A percentile compares a stretch with the other conserved stretches of the same genome.
Evolutionary conservation across 2,329 filamentous ascomycete genomes (phyloP).

Genomic region (Penicillium sp.): DNA sequence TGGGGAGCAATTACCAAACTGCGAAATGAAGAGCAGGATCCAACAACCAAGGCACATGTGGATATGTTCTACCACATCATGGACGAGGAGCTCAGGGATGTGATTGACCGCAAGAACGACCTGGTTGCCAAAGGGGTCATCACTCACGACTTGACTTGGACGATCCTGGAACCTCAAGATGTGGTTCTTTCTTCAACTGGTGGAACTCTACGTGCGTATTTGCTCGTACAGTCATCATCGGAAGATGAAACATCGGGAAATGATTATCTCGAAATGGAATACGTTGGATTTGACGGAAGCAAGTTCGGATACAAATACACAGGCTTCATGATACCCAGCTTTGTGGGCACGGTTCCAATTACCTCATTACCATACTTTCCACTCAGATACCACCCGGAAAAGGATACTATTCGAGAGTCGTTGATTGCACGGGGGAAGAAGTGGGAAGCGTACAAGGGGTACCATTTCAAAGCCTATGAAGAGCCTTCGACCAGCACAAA

Average conservation of each 20-base stretch:
- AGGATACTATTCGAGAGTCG: conserved; percentile 36
- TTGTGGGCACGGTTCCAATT: conserved; percentile 42
- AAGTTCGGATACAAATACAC: conserved; percentile 16
- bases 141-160: conserved; percentile 49
- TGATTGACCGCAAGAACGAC: conserved; percentile 52
- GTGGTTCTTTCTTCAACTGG: conserved; percentile 9
- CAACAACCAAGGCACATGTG: conserved; percentile 48
- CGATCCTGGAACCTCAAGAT: conserved; percentile 37
- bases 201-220: conserved; percentile 12
- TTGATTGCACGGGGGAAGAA: conserved; percentile 48
- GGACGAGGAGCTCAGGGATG: conserved; percentile 51
- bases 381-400: conserved; percentile 44
- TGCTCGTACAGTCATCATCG: not conserved
- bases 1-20: conserved; percentile 53
- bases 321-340: conserved; percentile 8
- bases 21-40: conserved; percentile 44
- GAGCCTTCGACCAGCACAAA: conserved; percentile 40
- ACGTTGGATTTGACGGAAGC: conserved; percentile 23
- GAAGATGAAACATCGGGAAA: not conserved
- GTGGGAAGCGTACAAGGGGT: conserved; percentile 49
- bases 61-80: conserved; percentile 50
- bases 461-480: conserved; percentile 52
- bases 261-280: conserved; percentile 7
- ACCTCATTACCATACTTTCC: conserved; percentile 45
- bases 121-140: conserved; percentile 54